Evolutionary conservation across 2,329 filamentous ascomycete genomes (phyloP), one percentile per base, ranked within the genome.

Genomic region (Meredithiella fracta): DNA sequence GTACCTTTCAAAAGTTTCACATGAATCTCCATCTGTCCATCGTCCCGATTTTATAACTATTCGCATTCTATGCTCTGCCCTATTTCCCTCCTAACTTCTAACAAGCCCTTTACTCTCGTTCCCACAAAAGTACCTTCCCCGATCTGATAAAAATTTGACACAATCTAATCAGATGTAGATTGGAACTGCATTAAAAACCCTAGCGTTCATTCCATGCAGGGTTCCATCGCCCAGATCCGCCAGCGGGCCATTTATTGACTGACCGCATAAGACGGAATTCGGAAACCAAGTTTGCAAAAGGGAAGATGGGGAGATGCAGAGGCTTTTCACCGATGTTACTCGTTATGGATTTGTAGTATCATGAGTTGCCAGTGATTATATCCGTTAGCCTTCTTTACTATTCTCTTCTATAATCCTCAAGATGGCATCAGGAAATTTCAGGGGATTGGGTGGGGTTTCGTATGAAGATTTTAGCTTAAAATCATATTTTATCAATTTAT

Each of bases 121-220:
- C n/a, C n/a, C n/a, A n/a, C n/a, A n/a, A n/a, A n/a, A n/a, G n/a
- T n/a, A n/a, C n/a, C n/a, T n/a, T n/a, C n/a, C 20, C 23, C 25
- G 50, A 52, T 52, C 50, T 52, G 31, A 52, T 40, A 52, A 52
- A n/a, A 38, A 52, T 52, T 44, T 38, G 29, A 25, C 50, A 38
- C 15, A 52, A 52, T 52, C 50, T 52, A 52, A 52, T 52, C 50
- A 52, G 50, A 52, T 52, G 29, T 14, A 51, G 22, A 51, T n/a
- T 7, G 11, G 40, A 4, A 20, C 15, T 8, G 8, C 40, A 11
- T 38, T 38, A n/a, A 38, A 38, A 38, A 3, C 40, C 40, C 40
- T 20, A 44, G 40, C 1, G 11, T 44, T 44, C 20, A 1, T 4
- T 3, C 17, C 2, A 44, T 34, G 29, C 40, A 44, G 40, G 40